Conservation (phyloP, 306 rosid genomes). For the Prunus davidiana region DNA sequence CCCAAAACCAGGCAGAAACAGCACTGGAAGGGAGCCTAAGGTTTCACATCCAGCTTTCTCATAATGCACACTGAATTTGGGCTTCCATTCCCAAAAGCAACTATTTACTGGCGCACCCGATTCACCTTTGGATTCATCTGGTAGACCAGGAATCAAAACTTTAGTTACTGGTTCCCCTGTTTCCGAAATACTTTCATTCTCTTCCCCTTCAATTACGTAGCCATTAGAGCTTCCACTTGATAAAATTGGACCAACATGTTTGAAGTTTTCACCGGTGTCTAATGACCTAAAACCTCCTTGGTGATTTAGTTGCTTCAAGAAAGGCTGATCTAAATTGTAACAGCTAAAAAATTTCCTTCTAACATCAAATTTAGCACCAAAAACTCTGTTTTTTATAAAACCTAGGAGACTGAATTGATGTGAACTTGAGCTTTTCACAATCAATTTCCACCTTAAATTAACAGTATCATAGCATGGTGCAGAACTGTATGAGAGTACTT, state of each 20-base stretch:
- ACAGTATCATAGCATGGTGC: slow-evolving; percentile 46
- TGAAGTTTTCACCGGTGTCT: slow-evolving; percentile 19
- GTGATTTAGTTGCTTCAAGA: not conserved
- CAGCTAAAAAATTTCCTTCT: slow-evolving; percentile 26
- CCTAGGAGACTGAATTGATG: slow-evolving; percentile 32
- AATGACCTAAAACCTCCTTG: slow-evolving; percentile 17
- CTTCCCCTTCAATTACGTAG: slow-evolving; percentile 65
- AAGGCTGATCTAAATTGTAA: slow-evolving; percentile 20
- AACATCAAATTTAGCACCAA: slow-evolving; percentile 23
- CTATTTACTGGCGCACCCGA: slow-evolving; percentile 54
- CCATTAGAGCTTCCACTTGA: slow-evolving; percentile 55
- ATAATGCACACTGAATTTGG: slow-evolving; percentile 78
- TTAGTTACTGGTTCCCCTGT: slow-evolving; percentile 35
- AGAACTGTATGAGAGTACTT: slow-evolving; percentile 55
- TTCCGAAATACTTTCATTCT: slow-evolving; percentile 17
- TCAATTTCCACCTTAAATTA: slow-evolving; percentile 35
- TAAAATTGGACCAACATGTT: slow-evolving; percentile 32
- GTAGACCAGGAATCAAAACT: slow-evolving; percentile 66
- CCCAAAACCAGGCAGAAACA: slow-evolving; percentile 95
- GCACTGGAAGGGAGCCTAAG: slow-evolving; percentile 56
- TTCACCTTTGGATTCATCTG: slow-evolving; percentile 63
- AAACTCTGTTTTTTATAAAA: slow-evolving; percentile 31
- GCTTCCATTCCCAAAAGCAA: slow-evolving; percentile 88
- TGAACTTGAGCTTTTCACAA: slow-evolving; percentile 35
- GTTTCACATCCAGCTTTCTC: slow-evolving; percentile 73